Conservation (phyloP, 208 protist species). For the Crithidia thermophila region DNA sequence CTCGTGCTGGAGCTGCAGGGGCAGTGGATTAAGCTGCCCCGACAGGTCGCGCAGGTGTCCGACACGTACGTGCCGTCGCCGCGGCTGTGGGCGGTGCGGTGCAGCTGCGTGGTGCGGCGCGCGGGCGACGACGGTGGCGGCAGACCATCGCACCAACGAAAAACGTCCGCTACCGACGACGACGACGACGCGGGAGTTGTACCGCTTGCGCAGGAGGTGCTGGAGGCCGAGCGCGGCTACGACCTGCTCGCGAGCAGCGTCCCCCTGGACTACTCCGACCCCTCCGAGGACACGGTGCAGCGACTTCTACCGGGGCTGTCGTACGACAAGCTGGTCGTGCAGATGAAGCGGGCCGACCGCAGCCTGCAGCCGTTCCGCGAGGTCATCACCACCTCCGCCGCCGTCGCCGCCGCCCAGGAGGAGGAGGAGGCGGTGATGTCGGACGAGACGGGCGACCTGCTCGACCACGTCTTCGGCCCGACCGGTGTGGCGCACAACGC, state of each 20-base stretch:
- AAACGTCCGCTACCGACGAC: background rate
- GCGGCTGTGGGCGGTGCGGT: constrained; percentile 65
- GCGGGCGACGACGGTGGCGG: background rate
- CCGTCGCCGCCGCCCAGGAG: background rate
- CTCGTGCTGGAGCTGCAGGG: constrained; percentile 53
- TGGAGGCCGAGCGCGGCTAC: constrained; percentile 30
- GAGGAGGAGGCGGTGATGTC: constrained; percentile 12
- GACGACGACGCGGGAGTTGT: background rate
- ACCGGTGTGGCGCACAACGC: constrained; percentile 22
- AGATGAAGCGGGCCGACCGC: constrained; percentile 20
- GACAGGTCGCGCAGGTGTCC: constrained; percentile 17
- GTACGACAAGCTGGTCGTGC: constrained; percentile 31
- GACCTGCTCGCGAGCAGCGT: constrained; percentile 23
- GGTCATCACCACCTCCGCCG: constrained; percentile 8
- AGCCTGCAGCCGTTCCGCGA: constrained; percentile 36
- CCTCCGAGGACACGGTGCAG: constrained; percentile 38
- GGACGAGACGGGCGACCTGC: constrained; percentile 16
- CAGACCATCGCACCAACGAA: background rate
- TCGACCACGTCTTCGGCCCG: constrained; percentile 27
- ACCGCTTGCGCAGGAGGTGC: constrained; percentile 17
- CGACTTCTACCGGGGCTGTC: constrained; percentile 38
- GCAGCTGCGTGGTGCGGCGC: constrained; percentile 44
- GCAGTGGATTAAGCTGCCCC: constrained; percentile 62
- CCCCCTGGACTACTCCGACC: constrained; percentile 53
- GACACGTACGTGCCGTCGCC: constrained; percentile 47